Conservation (phyloP, 495 filamentous ascomycete species). For the Xylaria nigripes region DNA sequence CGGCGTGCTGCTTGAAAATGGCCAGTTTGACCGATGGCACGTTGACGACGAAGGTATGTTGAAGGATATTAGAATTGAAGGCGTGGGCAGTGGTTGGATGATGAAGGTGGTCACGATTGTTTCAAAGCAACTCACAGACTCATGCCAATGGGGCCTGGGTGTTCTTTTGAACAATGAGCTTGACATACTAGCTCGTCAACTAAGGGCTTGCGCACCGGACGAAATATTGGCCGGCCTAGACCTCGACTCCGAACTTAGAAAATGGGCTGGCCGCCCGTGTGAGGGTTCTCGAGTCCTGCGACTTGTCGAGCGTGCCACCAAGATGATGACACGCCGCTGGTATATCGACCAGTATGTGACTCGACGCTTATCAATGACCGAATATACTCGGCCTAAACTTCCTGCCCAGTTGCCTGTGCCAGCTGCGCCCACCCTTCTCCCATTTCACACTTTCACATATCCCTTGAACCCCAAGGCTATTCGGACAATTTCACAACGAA, state of each 20-base stretch:
- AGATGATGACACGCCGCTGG: constrained; percentile 71
- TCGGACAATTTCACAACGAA: constrained; percentile 89
- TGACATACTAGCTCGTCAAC: constrained; percentile 38
- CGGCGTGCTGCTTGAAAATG: constrained; percentile 63
- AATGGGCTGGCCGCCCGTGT: constrained; percentile 71
- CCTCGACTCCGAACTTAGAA: constrained; percentile 40
- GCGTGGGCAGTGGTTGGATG: constrained; percentile 72
- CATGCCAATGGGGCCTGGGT: constrained; percentile 78
- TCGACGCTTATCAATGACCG: constrained; percentile 46
- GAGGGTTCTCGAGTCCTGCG: constrained; percentile 85
- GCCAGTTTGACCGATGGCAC: constrained; percentile 85
- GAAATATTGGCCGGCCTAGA: constrained; percentile 23
- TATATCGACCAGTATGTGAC: constrained; percentile 76
- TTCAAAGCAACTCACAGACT: constrained; percentile 79
- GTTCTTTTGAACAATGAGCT: constrained; percentile 49
- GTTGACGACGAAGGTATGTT: constrained; percentile 83
- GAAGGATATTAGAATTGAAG: constrained; percentile 56
- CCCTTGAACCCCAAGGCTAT: constrained; percentile 91
- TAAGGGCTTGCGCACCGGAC: constrained; percentile 27
- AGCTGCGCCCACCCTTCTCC: constrained; percentile 86
- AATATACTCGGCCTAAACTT: constrained; percentile 67
- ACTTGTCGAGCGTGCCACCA: constrained; percentile 76
- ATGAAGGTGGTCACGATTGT: constrained; percentile 94
- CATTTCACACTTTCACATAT: constrained; percentile 98
- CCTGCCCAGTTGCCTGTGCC: constrained; percentile 71